phyloP scores from a whole-genome alignment of 2,329 filamentous ascomycete species.

The Penicillium oxalicum region DNA sequence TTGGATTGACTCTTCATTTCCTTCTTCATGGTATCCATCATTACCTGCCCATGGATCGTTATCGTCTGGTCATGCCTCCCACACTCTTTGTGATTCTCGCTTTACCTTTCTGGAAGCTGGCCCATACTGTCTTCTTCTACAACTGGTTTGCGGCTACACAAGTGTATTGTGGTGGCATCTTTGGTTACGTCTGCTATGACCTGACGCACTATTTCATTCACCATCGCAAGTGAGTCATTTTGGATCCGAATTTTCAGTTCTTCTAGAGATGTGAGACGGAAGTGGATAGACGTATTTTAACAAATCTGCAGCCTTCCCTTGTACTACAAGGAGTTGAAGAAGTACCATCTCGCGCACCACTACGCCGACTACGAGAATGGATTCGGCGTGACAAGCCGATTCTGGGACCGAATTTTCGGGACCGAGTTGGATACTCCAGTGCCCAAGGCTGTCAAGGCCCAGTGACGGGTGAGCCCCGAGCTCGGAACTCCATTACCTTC shows the following conservation, averaged over 20 bases:
- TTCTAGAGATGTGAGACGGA: background rate
- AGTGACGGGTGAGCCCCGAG: conserved; percentile 19
- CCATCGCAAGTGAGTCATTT: conserved; percentile 67
- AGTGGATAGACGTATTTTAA: conserved; percentile 5
- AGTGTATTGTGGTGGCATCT: conserved; percentile 83
- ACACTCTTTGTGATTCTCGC: conserved; percentile 78
- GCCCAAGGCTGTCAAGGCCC: conserved; percentile 32
- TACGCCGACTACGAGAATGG: conserved; percentile 97
- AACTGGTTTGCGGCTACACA: conserved; percentile 76
- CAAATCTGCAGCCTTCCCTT: conserved; percentile 58
- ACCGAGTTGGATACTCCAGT: conserved; percentile 61
- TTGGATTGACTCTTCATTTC: conserved; percentile 83
- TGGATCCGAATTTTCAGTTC: background rate
- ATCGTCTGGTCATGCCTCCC: conserved; percentile 94
- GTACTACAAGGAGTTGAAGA: conserved; percentile 90
- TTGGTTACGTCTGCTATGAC: conserved; percentile 95
- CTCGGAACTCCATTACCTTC: too few relatives aligned
- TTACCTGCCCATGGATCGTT: conserved; percentile 98
- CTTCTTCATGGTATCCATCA: conserved; percentile 95
- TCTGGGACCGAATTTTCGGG: conserved; percentile 91
- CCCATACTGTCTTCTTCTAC: conserved; percentile 73
- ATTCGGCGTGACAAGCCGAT: conserved; percentile 91
- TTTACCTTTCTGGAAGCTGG: conserved; percentile 85
- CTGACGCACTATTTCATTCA: conserved; percentile 98
- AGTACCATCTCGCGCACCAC: conserved; percentile 94